Conservation (phyloP, 192 early-diverging fungal species). For the Thamnidium elegans region DNA sequence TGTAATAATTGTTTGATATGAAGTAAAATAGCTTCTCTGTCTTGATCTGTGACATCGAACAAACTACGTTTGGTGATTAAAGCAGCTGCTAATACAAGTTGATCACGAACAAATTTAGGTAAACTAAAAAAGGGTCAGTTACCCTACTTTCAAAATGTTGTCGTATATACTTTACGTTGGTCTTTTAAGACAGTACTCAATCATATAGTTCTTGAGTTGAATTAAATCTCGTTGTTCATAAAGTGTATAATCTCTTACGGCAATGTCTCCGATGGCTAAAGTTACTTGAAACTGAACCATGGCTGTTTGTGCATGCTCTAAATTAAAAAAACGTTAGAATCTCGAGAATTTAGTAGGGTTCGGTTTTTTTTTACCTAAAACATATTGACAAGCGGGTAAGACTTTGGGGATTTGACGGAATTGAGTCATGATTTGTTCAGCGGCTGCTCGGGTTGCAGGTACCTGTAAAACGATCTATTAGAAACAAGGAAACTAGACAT, state of each 20-base stretch:
- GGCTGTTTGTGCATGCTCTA: slow-evolving; percentile 53
- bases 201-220: slow-evolving; percentile 54
- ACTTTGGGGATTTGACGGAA: slow-evolving; percentile 55
- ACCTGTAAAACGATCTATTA: slow-evolving; percentile 26
- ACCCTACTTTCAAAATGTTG: not conserved
- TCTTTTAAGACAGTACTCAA: slow-evolving; percentile 52
- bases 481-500: too few relatives aligned
- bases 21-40: slow-evolving; percentile 54
- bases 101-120: slow-evolving; percentile 51
- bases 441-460: slow-evolving; percentile 48
- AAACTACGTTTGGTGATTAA: slow-evolving; percentile 65
- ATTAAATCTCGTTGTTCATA: slow-evolving; percentile 53
- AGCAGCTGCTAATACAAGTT: slow-evolving; percentile 54
- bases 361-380: slow-evolving; percentile 45
- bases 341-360: too few relatives aligned
- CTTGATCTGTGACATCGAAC: slow-evolving; percentile 51
- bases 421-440: slow-evolving; percentile 46
- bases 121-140: slow-evolving; percentile 25
- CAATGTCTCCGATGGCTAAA: slow-evolving; percentile 50
- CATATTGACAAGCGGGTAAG: slow-evolving; percentile 59
- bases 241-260: slow-evolving; percentile 54
- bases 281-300: slow-evolving; percentile 63
- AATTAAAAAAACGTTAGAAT: not conserved
- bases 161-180: slow-evolving; percentile 32
- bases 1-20: slow-evolving; percentile 47